phyloP scores from a whole-genome alignment of 2,329 filamentous ascomycete genomes.

The Aspergillus quadrilineatus region DNA sequence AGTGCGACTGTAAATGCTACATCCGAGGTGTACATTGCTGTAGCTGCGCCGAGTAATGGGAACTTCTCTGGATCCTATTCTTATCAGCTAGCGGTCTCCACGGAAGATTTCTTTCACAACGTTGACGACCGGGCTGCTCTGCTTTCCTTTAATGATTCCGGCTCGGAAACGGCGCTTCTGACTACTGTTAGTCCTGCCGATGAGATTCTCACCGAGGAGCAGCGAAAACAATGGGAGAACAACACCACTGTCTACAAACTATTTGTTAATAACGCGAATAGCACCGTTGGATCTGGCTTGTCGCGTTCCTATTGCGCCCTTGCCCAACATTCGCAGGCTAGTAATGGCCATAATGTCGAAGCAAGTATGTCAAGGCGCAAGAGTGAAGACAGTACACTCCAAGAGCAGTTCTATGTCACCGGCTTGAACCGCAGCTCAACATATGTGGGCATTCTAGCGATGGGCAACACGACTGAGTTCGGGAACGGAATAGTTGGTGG shows the following conservation, averaged over 20 bases:
- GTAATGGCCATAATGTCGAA: constrained; percentile 59
- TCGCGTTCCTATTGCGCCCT: constrained; percentile 81
- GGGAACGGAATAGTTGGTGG: constrained; percentile 60
- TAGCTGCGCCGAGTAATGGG: constrained; percentile 68
- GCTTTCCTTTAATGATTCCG: constrained; percentile 80
- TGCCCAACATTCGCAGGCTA: constrained; percentile 62
- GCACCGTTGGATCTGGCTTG: constrained; percentile 64
- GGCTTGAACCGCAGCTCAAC: constrained; percentile 68
- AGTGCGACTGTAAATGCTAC: constrained; percentile 62
- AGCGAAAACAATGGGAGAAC: constrained; percentile 53
- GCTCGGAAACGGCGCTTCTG: constrained; percentile 74
- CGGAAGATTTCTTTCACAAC: constrained; percentile 72
- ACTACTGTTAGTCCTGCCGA: constrained; percentile 72
- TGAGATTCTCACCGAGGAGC: constrained; percentile 59
- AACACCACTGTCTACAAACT: constrained; percentile 70
- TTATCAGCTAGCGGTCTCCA: constrained; percentile 78
- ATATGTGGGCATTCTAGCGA: constrained; percentile 73
- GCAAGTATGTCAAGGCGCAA: constrained; percentile 59
- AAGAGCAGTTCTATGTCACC: constrained; percentile 83
- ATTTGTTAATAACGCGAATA: constrained; percentile 67
- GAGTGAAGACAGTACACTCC: constrained; percentile 66
- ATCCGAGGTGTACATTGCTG: constrained; percentile 70
- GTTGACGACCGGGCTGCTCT: constrained; percentile 54
- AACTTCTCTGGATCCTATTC: constrained; percentile 68
- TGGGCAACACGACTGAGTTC: constrained; percentile 56